These are phyloP conservation scores for Colletotrichum phormii DNA, from an alignment of 2,329 filamentous ascomycete species.

Conservation along the genomic window DNA sequence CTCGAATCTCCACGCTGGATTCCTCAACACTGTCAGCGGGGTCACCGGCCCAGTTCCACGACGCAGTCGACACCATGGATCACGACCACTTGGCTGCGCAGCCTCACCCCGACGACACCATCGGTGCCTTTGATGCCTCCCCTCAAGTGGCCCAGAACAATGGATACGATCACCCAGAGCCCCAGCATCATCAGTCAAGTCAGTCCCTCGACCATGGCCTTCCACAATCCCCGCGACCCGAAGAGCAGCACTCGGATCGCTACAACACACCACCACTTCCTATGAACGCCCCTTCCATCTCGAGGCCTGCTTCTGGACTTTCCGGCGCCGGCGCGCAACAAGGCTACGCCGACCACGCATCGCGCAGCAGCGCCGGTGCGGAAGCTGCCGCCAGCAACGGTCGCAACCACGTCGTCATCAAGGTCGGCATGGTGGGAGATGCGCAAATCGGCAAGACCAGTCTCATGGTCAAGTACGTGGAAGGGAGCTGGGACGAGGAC, in stretches of 20 bases:
- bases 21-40: conserved; percentile 60
- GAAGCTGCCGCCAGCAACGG: conserved; percentile 53
- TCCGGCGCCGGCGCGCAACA: conserved; percentile 56
- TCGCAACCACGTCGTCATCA: conserved; percentile 89
- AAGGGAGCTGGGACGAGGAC: conserved; percentile 99
- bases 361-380: conserved; percentile 53
- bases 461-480: conserved; percentile 99
- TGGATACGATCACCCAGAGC: conserved; percentile 46
- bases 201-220: conserved; percentile 64
- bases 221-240: conserved; percentile 51
- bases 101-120: conserved; percentile 60
- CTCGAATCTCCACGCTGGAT: conserved; percentile 59
- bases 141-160: conserved; percentile 52
- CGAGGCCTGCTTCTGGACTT: conserved; percentile 67
- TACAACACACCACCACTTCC: conserved; percentile 61
- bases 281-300: conserved; percentile 54
- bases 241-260: conserved; percentile 57
- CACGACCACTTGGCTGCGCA: conserved; percentile 50
- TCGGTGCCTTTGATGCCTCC: conserved; percentile 62
- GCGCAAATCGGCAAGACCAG: conserved; percentile 99
- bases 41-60: conserved; percentile 64
- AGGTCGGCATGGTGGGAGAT: conserved; percentile 99
- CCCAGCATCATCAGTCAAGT: conserved; percentile 53
- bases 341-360: conserved; percentile 57
- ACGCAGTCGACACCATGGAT: conserved; percentile 65